Base-by-base conservation (phyloP, 2,329 filamentous ascomycete species). In the Stenocarpella maydis region DNA sequence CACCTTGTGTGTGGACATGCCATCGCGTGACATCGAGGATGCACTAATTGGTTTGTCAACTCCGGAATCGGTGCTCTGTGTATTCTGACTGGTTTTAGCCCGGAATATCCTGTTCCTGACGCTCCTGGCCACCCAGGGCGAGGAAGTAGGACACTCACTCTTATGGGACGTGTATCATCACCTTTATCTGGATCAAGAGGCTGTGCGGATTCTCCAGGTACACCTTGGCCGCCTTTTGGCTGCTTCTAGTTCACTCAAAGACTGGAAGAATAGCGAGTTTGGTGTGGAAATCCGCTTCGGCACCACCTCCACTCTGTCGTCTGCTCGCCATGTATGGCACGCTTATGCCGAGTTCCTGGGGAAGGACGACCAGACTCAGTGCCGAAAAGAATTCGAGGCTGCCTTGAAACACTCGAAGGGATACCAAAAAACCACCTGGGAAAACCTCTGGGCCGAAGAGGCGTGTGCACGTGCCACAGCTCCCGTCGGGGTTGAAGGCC, bases 91-190 rank as follows among this genome's bases (percentile, higher is more conserved):
- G 19, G 21, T 4, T 31, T 14, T 49, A 88, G 88, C 86, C 34
- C 83, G 88, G 2, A 90, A 90, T 74, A 75, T 85, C 37, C 71
- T 90, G 3, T 76, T 89, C 0, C 78, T 88, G 39, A 84, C 83
- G 0, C 75, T 89, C 2, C 75, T 90, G 47, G 61, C 85, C 8
- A 85, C 86, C n/a, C 74, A 79, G 34, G 69, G 75, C 8, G 69
- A 77, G 0, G 72, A 71, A 26, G 49, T 75, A 31, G 69, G 74
- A 15, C 63, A 71, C 1, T 75, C 80, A 2, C 65, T 73, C 9
- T 76, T 85, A 4, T 90, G 87, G 87, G 82, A 86, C 68, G 77
- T 87, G 43, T 90, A 87, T 76, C 88, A 88, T 75, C 81, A 89
- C 72, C 73, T 86, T 4, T 82, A 80, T 45, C 71, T 90, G 6